phyloP scores from a whole-genome alignment of 2,329 filamentous ascomycete species.

The Grosmannia serpens region DNA sequence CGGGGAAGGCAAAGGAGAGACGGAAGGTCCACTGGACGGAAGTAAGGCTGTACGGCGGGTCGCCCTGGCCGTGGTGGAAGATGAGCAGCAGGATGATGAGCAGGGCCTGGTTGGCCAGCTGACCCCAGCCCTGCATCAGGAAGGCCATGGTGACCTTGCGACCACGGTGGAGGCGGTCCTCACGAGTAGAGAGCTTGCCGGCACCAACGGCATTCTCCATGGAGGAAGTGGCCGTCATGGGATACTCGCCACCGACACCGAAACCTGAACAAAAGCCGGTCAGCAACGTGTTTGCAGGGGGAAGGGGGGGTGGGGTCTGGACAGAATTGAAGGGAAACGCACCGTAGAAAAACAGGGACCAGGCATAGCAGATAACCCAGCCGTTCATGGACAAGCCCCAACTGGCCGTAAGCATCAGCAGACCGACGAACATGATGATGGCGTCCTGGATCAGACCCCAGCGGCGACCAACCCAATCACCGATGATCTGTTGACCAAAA shows the following conservation, averaged over 20 bases:
- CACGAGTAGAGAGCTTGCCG: constrained; percentile 77
- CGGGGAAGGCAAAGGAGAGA: constrained; percentile 82
- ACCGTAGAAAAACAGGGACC: constrained; percentile 87
- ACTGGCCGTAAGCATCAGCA: constrained; percentile 80
- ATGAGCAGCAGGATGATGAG: constrained; percentile 78
- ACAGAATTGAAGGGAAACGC: no score
- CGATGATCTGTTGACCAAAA: constrained; percentile 32
- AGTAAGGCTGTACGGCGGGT: constrained; percentile 65
- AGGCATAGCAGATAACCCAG: constrained; percentile 96
- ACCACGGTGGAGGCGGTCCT: constrained; percentile 89
- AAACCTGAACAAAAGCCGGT: no score
- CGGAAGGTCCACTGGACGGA: constrained; percentile 85
- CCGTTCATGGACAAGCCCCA: constrained; percentile 83
- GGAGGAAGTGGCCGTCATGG: constrained; percentile 89
- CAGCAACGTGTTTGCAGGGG: neutral
- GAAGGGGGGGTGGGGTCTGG: neutral
- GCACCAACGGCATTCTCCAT: constrained; percentile 86
- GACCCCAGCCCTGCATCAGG: constrained; percentile 97
- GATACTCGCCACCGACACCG: constrained; percentile 77
- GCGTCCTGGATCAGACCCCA: constrained; percentile 96
- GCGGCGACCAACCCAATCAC: constrained; percentile 73
- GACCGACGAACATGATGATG: constrained; percentile 83
- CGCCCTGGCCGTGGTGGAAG: constrained; percentile 70
- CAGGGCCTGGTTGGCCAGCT: constrained; percentile 85
- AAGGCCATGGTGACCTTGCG: constrained; percentile 94